A percentile compares a stretch with the other conserved stretches of the same genome.
phyloP scores from a whole-genome alignment of 176 grass and related monocot genomes.

The Cenchrus americanus region DNA sequence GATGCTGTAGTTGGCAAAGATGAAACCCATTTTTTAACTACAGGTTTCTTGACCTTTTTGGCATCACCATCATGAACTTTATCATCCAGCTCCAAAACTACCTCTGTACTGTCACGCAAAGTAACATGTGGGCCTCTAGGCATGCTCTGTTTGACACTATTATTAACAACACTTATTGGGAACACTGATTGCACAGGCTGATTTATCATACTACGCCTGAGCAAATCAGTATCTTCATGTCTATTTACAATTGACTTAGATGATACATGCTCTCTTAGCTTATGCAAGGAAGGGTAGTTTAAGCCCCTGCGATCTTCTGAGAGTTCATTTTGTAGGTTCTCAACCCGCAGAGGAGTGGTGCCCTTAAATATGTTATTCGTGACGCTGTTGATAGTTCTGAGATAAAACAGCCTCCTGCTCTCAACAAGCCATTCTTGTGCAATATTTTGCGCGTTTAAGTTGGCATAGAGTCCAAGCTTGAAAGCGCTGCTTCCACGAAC shows the following conservation, averaged over 20 bases:
- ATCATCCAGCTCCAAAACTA: constrained; percentile 24
- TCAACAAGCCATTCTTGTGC: constrained; percentile 48
- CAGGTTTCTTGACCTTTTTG: neutral
- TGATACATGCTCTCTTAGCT: constrained; percentile 38
- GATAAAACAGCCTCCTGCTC: constrained; percentile 32
- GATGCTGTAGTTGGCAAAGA: neutral
- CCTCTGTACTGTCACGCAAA: constrained; percentile 2
- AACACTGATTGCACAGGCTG: constrained; percentile 5
- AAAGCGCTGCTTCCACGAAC: constrained; percentile 1
- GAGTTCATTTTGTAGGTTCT: constrained; percentile 26
- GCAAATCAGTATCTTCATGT: constrained; percentile 25
- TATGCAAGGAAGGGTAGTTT: constrained; percentile 31
- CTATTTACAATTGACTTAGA: constrained; percentile 43
- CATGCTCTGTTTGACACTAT: constrained; percentile 18
- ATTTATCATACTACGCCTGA: constrained; percentile 25
- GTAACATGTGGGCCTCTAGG: constrained; percentile 28
- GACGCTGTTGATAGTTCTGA: constrained; percentile 33
- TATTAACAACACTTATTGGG: constrained; percentile 24
- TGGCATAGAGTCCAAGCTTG: constrained; percentile 34
- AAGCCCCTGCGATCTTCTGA: constrained; percentile 11
- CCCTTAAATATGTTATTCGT: constrained; percentile 26
- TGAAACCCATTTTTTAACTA: neutral
- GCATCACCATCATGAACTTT: constrained; percentile 13
- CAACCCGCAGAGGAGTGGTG: constrained; percentile 33
- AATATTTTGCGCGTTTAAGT: constrained; percentile 34